Conservation (phyloP, 257 asterid genomes). For the Buddleja alternifolia region DNA sequence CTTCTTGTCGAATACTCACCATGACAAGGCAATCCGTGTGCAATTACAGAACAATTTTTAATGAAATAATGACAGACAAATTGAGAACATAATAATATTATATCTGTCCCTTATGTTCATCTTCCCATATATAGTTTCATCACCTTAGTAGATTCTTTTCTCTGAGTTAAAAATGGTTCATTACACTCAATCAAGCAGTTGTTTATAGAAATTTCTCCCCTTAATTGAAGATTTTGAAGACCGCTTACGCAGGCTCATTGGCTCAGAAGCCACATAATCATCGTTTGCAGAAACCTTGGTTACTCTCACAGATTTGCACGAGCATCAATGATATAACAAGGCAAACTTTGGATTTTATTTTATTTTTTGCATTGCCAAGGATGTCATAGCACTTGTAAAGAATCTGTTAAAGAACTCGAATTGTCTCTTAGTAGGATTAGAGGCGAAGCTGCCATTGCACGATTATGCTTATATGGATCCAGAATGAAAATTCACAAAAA, state of each 20-base stretch:
- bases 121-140: not conserved
- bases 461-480: conserved; percentile 25
- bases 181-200: too few species aligned
- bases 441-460: too few species aligned
- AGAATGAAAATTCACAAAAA: too few species aligned
- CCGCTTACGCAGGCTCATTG: conserved; percentile 28
- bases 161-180: not conserved
- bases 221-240: conserved; percentile 15
- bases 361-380: too few species aligned
- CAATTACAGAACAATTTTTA: not conserved
- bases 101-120: conserved; percentile 6
- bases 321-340: conserved; percentile 20
- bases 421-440: too few species aligned
- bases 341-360: conserved; percentile 2
- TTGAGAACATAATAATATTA: not conserved
- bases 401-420: too few species aligned
- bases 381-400: conserved; percentile 28
- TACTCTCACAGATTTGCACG: conserved; percentile 25
- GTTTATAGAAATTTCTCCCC: too few species aligned
- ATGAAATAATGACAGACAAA: not conserved
- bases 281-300: conserved; percentile 16
- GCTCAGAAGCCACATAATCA: too few species aligned
- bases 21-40: not conserved
- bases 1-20: not conserved
- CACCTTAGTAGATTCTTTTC: not conserved